Evolutionary conservation across 441 rosid species (phyloP).

Genomic region (Gossypium gossypioides): DNA sequence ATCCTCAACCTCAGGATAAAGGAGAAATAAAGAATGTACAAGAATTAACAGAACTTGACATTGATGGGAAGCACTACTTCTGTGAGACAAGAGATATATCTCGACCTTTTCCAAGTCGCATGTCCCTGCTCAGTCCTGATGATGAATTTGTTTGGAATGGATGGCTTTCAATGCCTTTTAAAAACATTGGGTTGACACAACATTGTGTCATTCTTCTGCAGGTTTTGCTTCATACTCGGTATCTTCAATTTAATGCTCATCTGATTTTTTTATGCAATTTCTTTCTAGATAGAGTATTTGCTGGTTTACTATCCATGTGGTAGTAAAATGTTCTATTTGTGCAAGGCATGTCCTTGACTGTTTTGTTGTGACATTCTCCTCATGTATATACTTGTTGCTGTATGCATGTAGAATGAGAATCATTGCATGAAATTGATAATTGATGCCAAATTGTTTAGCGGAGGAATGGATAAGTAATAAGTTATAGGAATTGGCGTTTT

Average conservation of each 20-base stretch:
- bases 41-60: conserved; percentile 81
- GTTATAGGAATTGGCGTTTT: not conserved
- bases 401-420: not conserved
- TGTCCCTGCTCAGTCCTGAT: conserved; percentile 62
- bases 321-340: not conserved
- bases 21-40: conserved; percentile 75
- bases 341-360: not conserved
- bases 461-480: not conserved
- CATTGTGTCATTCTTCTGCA: conserved; percentile 86
- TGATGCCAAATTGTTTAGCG: conserved; percentile 6
- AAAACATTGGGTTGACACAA: conserved; percentile 49
- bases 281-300: conserved; percentile 4
- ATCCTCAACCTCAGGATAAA: conserved; percentile 80
- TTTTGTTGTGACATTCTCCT: not conserved
- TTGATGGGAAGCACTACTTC: conserved; percentile 89
- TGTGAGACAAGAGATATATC: conserved; percentile 87
- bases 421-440: not conserved
- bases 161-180: conserved; percentile 74
- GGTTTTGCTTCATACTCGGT: conserved; percentile 46
- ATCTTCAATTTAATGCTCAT: conserved; percentile 22
- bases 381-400: not conserved
- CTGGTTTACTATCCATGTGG: not conserved
- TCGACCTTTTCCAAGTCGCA: conserved; percentile 79
- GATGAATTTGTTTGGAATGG: conserved; percentile 94
- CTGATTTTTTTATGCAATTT: conserved; percentile 10